Evolutionary conservation across 345 rosid genomes (phyloP).

Genomic region (Brassica nigra): DNA sequence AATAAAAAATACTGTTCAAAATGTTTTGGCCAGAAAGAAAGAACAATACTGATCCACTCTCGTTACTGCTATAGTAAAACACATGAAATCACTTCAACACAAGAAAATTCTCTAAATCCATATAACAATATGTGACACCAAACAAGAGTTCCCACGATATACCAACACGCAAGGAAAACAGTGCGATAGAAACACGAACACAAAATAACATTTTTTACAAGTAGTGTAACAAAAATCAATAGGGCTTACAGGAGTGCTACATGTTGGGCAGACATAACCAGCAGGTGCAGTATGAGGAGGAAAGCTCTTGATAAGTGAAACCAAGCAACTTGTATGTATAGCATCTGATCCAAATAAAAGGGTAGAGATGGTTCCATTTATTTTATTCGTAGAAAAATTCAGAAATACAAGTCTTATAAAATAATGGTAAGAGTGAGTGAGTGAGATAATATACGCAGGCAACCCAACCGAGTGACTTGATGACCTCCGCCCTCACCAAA

Average conservation of each 20-base stretch:
- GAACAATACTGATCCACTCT: conserved; percentile 13
- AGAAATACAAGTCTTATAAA: background rate
- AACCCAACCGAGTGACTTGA: conserved; percentile 90
- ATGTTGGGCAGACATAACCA: conserved; percentile 85
- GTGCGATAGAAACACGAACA: background rate
- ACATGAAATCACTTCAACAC: background rate
- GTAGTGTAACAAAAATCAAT: background rate
- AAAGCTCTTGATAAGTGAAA: conserved; percentile 77
- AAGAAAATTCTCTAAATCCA: background rate
- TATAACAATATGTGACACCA: background rate
- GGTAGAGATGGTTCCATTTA: background rate
- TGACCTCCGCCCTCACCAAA: conserved; percentile 69
- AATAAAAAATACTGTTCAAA: too few species aligned
- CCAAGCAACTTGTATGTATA: conserved; percentile 86
- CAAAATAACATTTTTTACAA: background rate
- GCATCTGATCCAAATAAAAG: conserved; percentile 56
- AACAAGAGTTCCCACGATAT: background rate
- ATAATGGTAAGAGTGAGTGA: conserved; percentile 24
- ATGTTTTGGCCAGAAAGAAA: background rate
- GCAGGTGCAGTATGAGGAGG: conserved; percentile 97
- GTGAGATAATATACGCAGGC: conserved; percentile 78
- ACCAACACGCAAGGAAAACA: background rate
- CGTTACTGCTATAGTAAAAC: background rate
- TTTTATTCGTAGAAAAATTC: background rate
- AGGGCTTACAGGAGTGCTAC: conserved; percentile 76